These are phyloP conservation scores for Ilex aquifolium DNA, from an alignment of 257 asterid genomes.

Conservation along the genomic window DNA sequence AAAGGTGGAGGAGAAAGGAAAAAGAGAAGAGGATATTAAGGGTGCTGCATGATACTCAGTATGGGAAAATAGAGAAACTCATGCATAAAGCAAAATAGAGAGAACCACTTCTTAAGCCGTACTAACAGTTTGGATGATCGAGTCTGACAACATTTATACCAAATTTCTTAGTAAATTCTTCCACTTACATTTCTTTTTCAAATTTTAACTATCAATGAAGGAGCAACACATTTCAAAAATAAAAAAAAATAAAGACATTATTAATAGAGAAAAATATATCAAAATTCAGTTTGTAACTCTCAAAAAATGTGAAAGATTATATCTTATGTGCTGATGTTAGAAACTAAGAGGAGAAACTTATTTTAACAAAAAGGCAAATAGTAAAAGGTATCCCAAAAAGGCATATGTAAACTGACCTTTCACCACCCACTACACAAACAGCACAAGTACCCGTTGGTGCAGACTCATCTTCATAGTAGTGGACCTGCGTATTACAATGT, in stretches of 20 bases:
- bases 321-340: not conserved
- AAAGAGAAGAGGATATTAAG: too few species aligned
- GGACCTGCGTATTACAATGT: conserved; percentile 45
- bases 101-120: too few species aligned
- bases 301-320: not conserved
- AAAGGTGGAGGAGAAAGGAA: too few species aligned
- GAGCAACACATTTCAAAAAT: too few species aligned
- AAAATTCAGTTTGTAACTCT: not conserved
- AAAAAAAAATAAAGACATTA: too few species aligned
- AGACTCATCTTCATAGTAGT: conserved; percentile 77
- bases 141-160: not conserved
- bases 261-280: not conserved
- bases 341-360: not conserved
- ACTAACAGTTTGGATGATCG: not conserved
- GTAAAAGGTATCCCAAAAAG: not conserved
- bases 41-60: too few species aligned
- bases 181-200: too few species aligned
- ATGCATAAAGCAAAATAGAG: too few species aligned
- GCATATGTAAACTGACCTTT: conserved; percentile 49
- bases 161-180: not conserved
- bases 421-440: conserved; percentile 87
- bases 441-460: conserved; percentile 90
- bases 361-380: not conserved
- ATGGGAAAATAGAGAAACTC: too few species aligned
- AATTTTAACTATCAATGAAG: too few species aligned